Percentiles rank a stretch among this genome's conserved stretches.
phyloP scores from a whole-genome alignment of 768 basidiomycete genomes.

The Tubosaeta sp. region DNA sequence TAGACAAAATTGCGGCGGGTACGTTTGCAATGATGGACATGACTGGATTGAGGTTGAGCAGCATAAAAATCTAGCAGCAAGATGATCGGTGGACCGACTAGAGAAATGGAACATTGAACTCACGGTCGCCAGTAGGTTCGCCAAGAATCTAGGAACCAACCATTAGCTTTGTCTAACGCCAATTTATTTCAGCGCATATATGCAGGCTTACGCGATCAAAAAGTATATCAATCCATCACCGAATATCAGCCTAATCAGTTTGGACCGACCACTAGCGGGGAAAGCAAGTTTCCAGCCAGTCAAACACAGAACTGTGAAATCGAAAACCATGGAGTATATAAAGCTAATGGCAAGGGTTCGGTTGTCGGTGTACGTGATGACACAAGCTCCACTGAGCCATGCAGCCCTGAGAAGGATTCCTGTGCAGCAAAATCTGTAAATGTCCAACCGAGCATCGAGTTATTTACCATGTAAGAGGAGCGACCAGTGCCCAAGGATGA shows the following conservation, averaged over 20 bases:
- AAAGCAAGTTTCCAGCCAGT: constrained; percentile 59
- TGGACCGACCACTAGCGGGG: constrained; percentile 44
- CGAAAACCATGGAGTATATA: constrained; percentile 73
- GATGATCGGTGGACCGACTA: not conserved
- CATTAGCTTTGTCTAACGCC: constrained; percentile 1
- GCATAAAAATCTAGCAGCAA: constrained; percentile 48
- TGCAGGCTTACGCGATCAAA: constrained; percentile 54
- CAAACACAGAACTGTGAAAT: constrained; percentile 56
- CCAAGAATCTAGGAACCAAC: constrained; percentile 48
- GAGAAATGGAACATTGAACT: constrained; percentile 3
- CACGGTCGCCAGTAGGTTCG: constrained; percentile 57
- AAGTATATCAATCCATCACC: constrained; percentile 73
- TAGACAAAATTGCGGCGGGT: constrained; percentile 65
- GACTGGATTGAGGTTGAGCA: constrained; percentile 63
- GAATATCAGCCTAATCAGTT: constrained; percentile 62
- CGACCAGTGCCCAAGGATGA: constrained; percentile 72
- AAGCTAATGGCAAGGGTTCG: constrained; percentile 59
- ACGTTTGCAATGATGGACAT: constrained; percentile 75
- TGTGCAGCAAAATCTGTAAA: constrained; percentile 16
- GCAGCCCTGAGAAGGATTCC: constrained; percentile 57
- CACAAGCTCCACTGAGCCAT: constrained; percentile 51
- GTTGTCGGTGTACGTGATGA: constrained; percentile 56
- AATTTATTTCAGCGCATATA: not conserved
- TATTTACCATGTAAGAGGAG: constrained; percentile 58
- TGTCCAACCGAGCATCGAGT: not conserved